Evolutionary conservation across 208 protist species (phyloP).

Genomic region (Endotrypanum monterogeii): DNA sequence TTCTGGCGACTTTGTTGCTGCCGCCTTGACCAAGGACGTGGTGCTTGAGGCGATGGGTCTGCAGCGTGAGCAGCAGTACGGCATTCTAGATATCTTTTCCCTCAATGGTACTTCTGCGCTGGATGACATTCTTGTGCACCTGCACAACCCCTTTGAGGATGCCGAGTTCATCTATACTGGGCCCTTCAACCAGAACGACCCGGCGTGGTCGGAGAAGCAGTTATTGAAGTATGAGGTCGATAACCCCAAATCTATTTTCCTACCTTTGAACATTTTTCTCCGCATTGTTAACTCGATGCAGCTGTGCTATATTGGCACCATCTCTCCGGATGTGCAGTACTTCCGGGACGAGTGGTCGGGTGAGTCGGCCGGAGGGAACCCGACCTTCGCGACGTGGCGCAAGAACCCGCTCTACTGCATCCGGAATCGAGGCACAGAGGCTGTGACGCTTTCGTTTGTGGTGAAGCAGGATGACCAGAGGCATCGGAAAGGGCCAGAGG

Average conservation of each 20-base stretch:
- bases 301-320: conserved; percentile 57
- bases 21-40: conserved; percentile 57
- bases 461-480: conserved; percentile 77
- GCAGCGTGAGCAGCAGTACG: conserved; percentile 79
- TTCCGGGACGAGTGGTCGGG: conserved; percentile 70
- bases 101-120: conserved; percentile 60
- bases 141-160: conserved; percentile 86
- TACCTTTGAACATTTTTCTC: conserved; percentile 67
- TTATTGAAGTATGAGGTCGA: conserved; percentile 44
- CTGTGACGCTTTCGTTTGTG: conserved; percentile 45
- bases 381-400: conserved; percentile 67
- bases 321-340: conserved; percentile 43
- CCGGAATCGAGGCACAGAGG: conserved; percentile 52
- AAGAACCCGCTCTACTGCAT: conserved; percentile 84
- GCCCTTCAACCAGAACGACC: conserved; percentile 57
- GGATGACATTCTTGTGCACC: conserved; percentile 63
- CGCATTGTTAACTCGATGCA: conserved; percentile 60
- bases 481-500: conserved; percentile 39
- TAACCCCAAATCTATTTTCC: conserved; percentile 54
- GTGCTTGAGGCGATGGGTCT: conserved; percentile 67
- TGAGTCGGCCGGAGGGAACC: conserved; percentile 64
- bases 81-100: conserved; percentile 79
- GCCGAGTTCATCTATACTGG: conserved; percentile 69
- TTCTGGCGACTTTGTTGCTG: conserved; percentile 52
- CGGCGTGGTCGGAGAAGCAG: conserved; percentile 51